Conservation (phyloP, 352 stramenopile genomes). For the Nothophytophthora sp. region DNA sequence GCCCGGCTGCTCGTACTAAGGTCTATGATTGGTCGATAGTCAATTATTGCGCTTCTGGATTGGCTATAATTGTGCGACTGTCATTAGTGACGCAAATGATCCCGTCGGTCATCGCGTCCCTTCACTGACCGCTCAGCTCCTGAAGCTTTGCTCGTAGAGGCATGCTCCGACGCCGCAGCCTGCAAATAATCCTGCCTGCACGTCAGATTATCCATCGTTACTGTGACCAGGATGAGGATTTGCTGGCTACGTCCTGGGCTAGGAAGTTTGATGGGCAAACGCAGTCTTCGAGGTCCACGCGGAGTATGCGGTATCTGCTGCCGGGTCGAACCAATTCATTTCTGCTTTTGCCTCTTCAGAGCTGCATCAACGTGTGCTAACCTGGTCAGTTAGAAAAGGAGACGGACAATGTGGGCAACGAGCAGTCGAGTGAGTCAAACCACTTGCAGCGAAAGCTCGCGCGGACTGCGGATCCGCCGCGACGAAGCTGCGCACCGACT, state of each 20-base stretch:
- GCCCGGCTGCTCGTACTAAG: too few relatives aligned
- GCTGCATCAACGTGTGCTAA: background rate
- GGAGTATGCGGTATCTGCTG: conserved; percentile 15
- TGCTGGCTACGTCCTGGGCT: background rate
- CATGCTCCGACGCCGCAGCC: conserved; percentile 3
- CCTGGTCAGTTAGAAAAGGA: background rate
- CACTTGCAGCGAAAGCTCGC: conserved; percentile 24
- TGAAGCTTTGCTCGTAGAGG: conserved; percentile 6
- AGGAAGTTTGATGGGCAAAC: too few relatives aligned
- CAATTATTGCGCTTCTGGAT: too few relatives aligned
- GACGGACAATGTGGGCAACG: conserved; percentile 25
- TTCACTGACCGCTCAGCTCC: conserved; percentile 9
- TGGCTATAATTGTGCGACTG: too few relatives aligned
- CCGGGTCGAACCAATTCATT: conserved; percentile 1
- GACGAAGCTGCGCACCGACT: conserved; percentile 20
- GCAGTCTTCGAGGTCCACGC: conserved; percentile 5
- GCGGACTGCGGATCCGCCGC: conserved; percentile 20
- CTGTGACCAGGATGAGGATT: background rate
- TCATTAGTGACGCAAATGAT: too few relatives aligned
- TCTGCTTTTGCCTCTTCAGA: conserved; percentile 8
- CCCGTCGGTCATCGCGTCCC: too few relatives aligned
- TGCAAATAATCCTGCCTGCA: too few relatives aligned
- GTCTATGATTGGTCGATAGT: too few relatives aligned
- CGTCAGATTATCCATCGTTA: too few relatives aligned
- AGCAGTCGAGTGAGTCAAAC: conserved; percentile 38